phyloP scores from a whole-genome alignment of 371 early-diverging fungal genomes.

The Edhazardia aedis region DNA sequence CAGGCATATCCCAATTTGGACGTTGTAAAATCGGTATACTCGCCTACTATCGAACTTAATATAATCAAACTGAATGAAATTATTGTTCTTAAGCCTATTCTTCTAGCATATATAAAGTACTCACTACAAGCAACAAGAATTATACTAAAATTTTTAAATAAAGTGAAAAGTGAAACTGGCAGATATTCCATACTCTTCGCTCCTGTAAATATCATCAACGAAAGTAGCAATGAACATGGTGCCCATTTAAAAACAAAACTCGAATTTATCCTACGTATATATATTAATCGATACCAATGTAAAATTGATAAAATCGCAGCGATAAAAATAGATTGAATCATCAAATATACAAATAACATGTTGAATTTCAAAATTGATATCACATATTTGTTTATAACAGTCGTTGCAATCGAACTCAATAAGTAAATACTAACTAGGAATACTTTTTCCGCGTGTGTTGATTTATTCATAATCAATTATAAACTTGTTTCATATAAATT shows the following conservation, averaged over 20 bases:
- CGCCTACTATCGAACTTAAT: conserved; percentile 68
- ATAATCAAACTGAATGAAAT: conserved; percentile 69
- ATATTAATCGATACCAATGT: background rate
- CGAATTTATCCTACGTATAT: background rate
- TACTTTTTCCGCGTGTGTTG: background rate
- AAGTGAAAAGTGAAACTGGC: conserved; percentile 59
- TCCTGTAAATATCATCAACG: conserved; percentile 43
- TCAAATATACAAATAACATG: conserved; percentile 25
- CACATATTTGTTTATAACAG: conserved; percentile 42
- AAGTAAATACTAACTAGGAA: background rate
- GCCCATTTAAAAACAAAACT: conserved; percentile 21
- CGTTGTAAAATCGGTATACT: conserved; percentile 52
- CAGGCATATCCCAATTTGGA: conserved; percentile 56
- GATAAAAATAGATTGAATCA: conserved; percentile 32
- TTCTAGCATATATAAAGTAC: conserved; percentile 55
- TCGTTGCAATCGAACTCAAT: conserved; percentile 23
- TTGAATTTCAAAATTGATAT: conserved; percentile 18
- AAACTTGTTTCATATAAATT: too few relatives aligned
- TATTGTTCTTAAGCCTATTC: conserved; percentile 52
- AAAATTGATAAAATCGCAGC: conserved; percentile 4
- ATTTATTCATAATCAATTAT: too few relatives aligned
- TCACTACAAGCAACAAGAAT: conserved; percentile 82
- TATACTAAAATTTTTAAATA: conserved; percentile 90
- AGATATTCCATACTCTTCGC: conserved; percentile 36
- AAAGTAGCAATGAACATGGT: conserved; percentile 21